phyloP scores from a whole-genome alignment of 805 yeast species.

The Candida alai region DNA sequence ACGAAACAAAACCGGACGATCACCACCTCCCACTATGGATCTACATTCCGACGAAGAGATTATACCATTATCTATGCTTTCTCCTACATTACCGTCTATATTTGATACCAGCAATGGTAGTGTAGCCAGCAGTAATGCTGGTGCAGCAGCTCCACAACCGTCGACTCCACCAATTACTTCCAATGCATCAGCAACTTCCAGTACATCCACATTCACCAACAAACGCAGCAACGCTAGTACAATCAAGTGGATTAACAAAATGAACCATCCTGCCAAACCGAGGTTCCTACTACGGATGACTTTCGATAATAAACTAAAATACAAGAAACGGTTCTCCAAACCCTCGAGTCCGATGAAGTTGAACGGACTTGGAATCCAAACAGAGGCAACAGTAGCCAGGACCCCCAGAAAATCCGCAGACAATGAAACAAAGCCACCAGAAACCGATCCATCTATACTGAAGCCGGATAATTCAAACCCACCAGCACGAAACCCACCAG shows the following conservation, averaged over 20 bases:
- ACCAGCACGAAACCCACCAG: too few species aligned
- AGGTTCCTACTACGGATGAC: slow-evolving; percentile 16
- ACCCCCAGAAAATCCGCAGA: too few species aligned
- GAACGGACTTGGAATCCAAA: slow-evolving; percentile 10
- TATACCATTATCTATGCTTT: slow-evolving; percentile 25
- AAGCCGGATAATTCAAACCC: too few species aligned
- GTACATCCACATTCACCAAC: slow-evolving; percentile 7
- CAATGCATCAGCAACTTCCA: slow-evolving; percentile 2
- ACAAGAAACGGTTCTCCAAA: slow-evolving; percentile 10
- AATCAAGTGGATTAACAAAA: slow-evolving; percentile 28
- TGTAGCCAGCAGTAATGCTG: neutral
- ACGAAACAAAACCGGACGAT: too few species aligned
- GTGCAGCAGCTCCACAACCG: neutral
- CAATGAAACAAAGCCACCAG: too few species aligned
- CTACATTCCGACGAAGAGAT: slow-evolving; percentile 7
- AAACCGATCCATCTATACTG: too few species aligned
- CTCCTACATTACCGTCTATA: slow-evolving; percentile 31
- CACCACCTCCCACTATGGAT: neutral
- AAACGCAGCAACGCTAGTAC: slow-evolving; percentile 6
- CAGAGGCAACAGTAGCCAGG: slow-evolving; percentile 9
- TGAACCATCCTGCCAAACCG: slow-evolving; percentile 18
- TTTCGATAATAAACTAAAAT: slow-evolving; percentile 17
- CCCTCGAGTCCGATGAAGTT: slow-evolving; percentile 5
- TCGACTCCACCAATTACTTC: neutral
- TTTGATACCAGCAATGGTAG: slow-evolving; percentile 16